These are phyloP conservation scores for Mycena capillaripes DNA, from an alignment of 768 basidiomycete genomes.

Conservation along the genomic window DNA sequence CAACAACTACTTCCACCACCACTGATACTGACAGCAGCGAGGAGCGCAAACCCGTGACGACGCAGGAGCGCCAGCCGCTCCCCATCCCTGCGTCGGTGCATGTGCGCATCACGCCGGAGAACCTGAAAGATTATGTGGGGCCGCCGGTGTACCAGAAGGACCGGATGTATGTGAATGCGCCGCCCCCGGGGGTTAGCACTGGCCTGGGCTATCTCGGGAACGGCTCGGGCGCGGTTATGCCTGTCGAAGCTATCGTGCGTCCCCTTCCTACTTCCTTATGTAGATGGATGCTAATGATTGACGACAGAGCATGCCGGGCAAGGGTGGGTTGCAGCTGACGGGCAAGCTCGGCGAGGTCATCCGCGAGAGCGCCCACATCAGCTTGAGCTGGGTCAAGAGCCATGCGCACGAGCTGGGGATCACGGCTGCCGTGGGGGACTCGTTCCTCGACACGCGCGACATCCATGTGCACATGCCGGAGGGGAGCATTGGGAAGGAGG, in stretches of 20 bases:
- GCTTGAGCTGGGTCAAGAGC: conserved; percentile 91
- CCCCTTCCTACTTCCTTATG: not conserved
- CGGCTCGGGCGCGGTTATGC: conserved; percentile 97
- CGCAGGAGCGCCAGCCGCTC: conserved; percentile 83
- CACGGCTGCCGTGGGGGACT: conserved; percentile 76
- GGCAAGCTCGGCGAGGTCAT: conserved; percentile 99
- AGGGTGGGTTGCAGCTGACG: conserved; percentile 91
- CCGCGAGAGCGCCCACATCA: conserved; percentile 95
- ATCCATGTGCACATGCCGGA: conserved; percentile 98
- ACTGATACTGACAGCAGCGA: conserved; percentile 29
- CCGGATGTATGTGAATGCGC: conserved; percentile 83
- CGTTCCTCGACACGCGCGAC: conserved; percentile 88
- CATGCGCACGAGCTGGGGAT: conserved; percentile 93
- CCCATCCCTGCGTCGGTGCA: conserved; percentile 84
- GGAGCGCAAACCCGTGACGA: conserved; percentile 72
- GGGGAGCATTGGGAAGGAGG: conserved; percentile 94
- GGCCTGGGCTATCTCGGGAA: conserved; percentile 97
- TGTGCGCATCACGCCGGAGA: conserved; percentile 87
- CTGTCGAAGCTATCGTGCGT: conserved; percentile 92
- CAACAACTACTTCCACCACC: conserved; percentile 33
- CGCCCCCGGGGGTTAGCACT: conserved; percentile 94
- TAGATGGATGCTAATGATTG: not conserved
- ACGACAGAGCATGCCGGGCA: conserved; percentile 92
- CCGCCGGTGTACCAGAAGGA: conserved; percentile 97
- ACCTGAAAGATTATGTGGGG: conserved; percentile 96